Evolutionary conservation across 2,329 filamentous ascomycete species (phyloP).

Genomic region (Hymenoscyphus repandus): DNA sequence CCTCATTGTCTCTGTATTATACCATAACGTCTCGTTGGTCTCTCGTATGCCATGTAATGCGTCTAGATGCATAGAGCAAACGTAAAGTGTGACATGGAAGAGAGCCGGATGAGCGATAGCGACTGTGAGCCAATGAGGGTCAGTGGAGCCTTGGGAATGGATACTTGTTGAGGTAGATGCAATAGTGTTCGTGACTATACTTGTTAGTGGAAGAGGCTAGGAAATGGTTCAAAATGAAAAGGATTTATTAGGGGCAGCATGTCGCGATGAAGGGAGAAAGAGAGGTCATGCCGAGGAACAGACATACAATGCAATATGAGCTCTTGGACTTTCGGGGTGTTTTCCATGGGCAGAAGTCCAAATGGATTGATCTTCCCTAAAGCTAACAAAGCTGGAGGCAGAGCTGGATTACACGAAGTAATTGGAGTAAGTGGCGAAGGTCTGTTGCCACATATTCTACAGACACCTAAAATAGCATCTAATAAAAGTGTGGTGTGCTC

Average conservation of each 20-base stretch:
- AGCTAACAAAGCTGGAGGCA: slow-evolving; percentile 6
- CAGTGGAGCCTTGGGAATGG: slow-evolving; percentile 15
- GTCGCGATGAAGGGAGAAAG: background rate
- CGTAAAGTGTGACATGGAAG: slow-evolving; percentile 16
- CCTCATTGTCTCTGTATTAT: slow-evolving; percentile 14
- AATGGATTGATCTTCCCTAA: slow-evolving; percentile 13
- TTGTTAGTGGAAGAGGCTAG: too few relatives aligned
- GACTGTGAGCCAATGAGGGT: slow-evolving; percentile 14
- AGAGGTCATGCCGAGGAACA: too few relatives aligned
- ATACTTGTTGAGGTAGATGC: slow-evolving; percentile 13
- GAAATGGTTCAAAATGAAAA: too few relatives aligned
- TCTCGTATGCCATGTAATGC: slow-evolving; percentile 6
- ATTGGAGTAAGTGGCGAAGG: background rate
- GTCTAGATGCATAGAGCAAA: slow-evolving; percentile 12
- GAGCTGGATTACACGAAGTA: slow-evolving; percentile 4
- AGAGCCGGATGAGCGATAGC: slow-evolving; percentile 15
- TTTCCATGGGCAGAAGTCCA: slow-evolving; percentile 8
- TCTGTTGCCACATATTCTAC: slow-evolving; percentile 16
- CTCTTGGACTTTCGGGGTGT: slow-evolving; percentile 10
- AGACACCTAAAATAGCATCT: slow-evolving; percentile 11
- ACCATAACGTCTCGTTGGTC: slow-evolving; percentile 11
- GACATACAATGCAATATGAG: slow-evolving; percentile 15
- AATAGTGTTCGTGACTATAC: slow-evolving; percentile 11
- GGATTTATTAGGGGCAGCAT: too few relatives aligned
- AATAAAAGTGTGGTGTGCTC: slow-evolving; percentile 11